Base-by-base conservation (phyloP, 148 eudicot genomes). In the Vaccinium corymbosum region DNA sequence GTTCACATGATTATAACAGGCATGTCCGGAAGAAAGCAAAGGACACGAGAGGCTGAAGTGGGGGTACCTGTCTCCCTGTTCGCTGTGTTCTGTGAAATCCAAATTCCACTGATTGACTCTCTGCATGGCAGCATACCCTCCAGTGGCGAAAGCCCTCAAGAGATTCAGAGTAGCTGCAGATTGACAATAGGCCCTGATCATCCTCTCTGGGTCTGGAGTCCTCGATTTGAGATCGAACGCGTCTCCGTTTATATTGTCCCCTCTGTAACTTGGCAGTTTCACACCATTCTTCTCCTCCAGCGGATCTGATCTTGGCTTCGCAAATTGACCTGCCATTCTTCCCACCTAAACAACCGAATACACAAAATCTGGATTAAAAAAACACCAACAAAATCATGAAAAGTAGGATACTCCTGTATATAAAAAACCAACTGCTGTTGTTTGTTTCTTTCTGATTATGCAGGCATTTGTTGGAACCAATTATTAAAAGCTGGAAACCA, bases 271-370 rank as follows among this genome's bases (percentile, higher is more conserved):
- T 3, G 92, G 92, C 81, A 90, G 73, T 81, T 90, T 90, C 76
- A 88, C 89, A 16, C 92, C 92, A 61, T 90, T 56, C 76, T 88
- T 87, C 81, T 90, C 92, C 89, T 90, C 92, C 22, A 90, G 71
- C 10, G 80, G 20, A 22, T 90, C 92, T 2, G 92, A 90, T 78
- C 92, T 90, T 10, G 92, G 92, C 83, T 90, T 90, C 17, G 98
- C 98, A 85, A 94, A 94, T 78, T 95, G 98, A 48, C 98, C 98
- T 0, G 98, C 98, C 98, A 95, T 95, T 90, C 98, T 92, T 81
- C 98, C 98, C 78, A 94, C 95, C 97, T 94, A 77, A 62, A 68
- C 52, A 57, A 16, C 48, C 76, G 20, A 75, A 76, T 3, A 74
- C 72, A 59, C 74, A 55, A 49, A 80, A 42, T 70, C 72, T 48